Percentiles rank a stretch among this genome's conserved stretches.
Evolutionary conservation across 78 protist genomes (phyloP).

Genomic region (Planoprotostelium fungivorum): DNA sequence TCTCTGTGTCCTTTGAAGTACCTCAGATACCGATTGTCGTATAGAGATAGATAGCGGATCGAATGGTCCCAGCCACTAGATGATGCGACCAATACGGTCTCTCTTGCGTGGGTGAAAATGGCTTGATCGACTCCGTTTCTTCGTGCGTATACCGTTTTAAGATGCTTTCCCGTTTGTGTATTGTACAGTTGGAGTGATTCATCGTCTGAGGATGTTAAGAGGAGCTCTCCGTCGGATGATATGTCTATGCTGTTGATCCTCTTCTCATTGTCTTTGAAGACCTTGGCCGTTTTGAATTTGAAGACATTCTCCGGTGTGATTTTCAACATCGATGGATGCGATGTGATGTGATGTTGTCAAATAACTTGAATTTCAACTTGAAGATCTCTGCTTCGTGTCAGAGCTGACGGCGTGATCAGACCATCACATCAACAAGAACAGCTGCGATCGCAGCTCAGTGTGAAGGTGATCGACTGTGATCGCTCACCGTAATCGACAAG

Average conservation of each 20-base stretch:
- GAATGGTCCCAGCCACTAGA: constrained; percentile 74
- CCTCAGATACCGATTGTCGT: constrained; percentile 73
- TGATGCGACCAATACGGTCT: constrained; percentile 67
- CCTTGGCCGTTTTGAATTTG: background rate
- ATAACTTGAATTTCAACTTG: too few relatives aligned
- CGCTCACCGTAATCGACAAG: too few relatives aligned
- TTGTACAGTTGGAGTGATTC: constrained; percentile 67
- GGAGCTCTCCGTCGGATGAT: background rate
- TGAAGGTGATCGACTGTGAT: too few relatives aligned
- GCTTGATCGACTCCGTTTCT: constrained; percentile 70
- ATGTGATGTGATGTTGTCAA: too few relatives aligned
- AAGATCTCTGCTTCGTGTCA: too few relatives aligned
- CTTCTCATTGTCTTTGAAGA: background rate
- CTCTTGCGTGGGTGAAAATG: constrained; percentile 54
- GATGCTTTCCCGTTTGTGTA: constrained; percentile 53
- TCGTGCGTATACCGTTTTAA: constrained; percentile 41
- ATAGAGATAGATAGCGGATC: constrained; percentile 66
- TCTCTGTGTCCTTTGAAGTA: constrained; percentile 81
- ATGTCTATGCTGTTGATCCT: background rate
- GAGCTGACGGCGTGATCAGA: too few relatives aligned
- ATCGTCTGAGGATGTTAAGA: constrained; percentile 66
- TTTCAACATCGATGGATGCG: too few relatives aligned
- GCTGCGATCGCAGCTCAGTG: too few relatives aligned
- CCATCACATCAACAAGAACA: too few relatives aligned
- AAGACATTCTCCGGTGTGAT: background rate